Conservation (phyloP, 1,139 yeast species). For the Torulaspora pretoriensis region DNA sequence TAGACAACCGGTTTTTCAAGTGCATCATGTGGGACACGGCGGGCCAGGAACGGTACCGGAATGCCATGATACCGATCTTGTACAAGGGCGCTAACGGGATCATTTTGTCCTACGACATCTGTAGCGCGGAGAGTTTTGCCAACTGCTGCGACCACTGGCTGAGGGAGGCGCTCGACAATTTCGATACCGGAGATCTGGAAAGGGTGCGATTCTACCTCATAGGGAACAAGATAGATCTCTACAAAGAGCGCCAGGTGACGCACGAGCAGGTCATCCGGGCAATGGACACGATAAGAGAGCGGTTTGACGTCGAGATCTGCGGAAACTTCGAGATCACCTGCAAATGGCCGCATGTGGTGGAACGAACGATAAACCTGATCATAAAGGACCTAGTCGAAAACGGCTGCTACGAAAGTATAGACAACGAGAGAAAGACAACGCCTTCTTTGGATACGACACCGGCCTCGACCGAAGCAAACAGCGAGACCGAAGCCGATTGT, state of each 20-base stretch:
- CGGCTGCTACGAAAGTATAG: slow-evolving; percentile 31
- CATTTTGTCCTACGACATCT: slow-evolving; percentile 58
- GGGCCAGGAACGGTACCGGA: slow-evolving; percentile 58
- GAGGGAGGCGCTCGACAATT: slow-evolving; percentile 39
- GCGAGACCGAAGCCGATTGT: slow-evolving; percentile 6
- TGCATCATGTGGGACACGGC: slow-evolving; percentile 58
- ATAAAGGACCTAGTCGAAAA: slow-evolving; percentile 33
- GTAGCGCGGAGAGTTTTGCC: slow-evolving; percentile 49
- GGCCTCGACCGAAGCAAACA: slow-evolving; percentile 2
- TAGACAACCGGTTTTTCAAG: slow-evolving; percentile 56
- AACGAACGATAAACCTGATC: slow-evolving; percentile 30
- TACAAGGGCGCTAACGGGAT: slow-evolving; percentile 64
- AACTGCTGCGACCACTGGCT: slow-evolving; percentile 47
- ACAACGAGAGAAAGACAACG: slow-evolving; percentile 3
- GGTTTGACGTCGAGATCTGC: slow-evolving; percentile 26
- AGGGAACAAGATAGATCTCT: slow-evolving; percentile 43
- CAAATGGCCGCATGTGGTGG: slow-evolving; percentile 34
- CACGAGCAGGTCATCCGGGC: slow-evolving; percentile 31
- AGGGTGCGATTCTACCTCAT: slow-evolving; percentile 39
- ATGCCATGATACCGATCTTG: slow-evolving; percentile 53
- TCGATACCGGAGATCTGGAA: slow-evolving; percentile 25
- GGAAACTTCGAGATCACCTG: slow-evolving; percentile 37
- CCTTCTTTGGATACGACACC: slow-evolving; percentile 11
- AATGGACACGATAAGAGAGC: slow-evolving; percentile 25
- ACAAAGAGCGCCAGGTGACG: slow-evolving; percentile 31